These are phyloP conservation scores for Ascoidea rubescens DNA, from an alignment of 805 yeast genomes.

Conservation along the genomic window DNA sequence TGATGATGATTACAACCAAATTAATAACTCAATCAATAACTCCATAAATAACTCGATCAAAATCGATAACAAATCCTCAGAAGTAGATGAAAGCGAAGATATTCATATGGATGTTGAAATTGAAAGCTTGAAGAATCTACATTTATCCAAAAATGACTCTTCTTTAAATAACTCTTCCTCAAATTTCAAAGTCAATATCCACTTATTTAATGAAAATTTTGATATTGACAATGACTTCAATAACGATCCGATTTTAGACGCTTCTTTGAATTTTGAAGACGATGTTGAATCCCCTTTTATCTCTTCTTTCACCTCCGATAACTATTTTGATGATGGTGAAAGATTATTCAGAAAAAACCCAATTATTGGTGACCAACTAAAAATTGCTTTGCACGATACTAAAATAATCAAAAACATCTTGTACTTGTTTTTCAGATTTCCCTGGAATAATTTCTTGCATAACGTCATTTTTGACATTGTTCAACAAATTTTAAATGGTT, in stretches of 20 bases:
- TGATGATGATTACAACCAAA: slow-evolving; percentile 7
- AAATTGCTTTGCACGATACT: slow-evolving; percentile 54
- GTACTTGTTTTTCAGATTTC: slow-evolving; percentile 55
- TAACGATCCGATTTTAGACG: slow-evolving; percentile 8
- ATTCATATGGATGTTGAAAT: slow-evolving; percentile 6
- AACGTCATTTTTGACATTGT: slow-evolving; percentile 76
- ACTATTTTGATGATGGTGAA: slow-evolving; percentile 12
- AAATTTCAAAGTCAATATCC: neutral
- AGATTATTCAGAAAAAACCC: slow-evolving; percentile 35
- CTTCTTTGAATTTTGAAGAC: slow-evolving; percentile 8
- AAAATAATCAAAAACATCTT: slow-evolving; percentile 43
- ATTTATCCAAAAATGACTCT: neutral
- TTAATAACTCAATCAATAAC: slow-evolving; percentile 11
- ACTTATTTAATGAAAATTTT: neutral
- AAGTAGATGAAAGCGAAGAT: slow-evolving; percentile 2
- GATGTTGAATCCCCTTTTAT: slow-evolving; percentile 12
- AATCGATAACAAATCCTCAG: slow-evolving; percentile 2
- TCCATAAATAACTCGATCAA: slow-evolving; percentile 12
- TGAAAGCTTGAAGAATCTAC: slow-evolving; percentile 1
- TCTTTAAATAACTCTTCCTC: slow-evolving; percentile 2
- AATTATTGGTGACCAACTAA: slow-evolving; percentile 59
- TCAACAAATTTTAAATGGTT: slow-evolving; percentile 71
- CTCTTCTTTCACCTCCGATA: slow-evolving; percentile 15
- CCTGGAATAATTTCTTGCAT: slow-evolving; percentile 79
- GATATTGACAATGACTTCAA: neutral